Evolutionary conservation across 1,284 basidiomycete genomes (phyloP).

Genomic region (Schizophyllum commune): DNA sequence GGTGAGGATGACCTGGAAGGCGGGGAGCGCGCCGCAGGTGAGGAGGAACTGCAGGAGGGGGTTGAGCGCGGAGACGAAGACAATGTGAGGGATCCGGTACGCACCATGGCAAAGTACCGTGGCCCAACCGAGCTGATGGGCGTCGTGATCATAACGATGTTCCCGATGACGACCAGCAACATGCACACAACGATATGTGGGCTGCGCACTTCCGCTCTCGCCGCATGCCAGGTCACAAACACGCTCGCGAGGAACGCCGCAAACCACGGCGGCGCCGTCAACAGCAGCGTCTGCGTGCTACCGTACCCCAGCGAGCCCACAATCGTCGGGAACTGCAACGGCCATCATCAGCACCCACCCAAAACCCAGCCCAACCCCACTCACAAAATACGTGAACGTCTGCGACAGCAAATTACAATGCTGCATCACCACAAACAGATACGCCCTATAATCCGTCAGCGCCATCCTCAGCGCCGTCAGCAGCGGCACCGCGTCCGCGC

Average conservation of each 20-base stretch:
- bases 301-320: not conserved
- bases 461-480: constrained; percentile 5
- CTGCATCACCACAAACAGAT: constrained; percentile 10
- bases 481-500: constrained; percentile 6
- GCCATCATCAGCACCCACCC: not conserved
- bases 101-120: not conserved
- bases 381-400: not conserved
- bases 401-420: not conserved
- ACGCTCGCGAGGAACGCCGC: not conserved
- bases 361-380: not conserved
- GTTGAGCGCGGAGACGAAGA: not conserved
- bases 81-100: not conserved
- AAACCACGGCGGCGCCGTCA: not conserved
- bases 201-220: not conserved
- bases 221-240: not conserved
- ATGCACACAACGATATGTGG: not conserved
- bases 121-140: not conserved
- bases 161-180: not conserved
- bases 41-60: not conserved
- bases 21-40: not conserved
- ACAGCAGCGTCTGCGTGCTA: not conserved
- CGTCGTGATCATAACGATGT: not conserved
- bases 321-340: not conserved
- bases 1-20: not conserved
- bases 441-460: constrained; percentile 8